A percentile compares a stretch with the other conserved stretches of the same genome.
Conservation (phyloP, 2,329 filamentous ascomycete species). For the Rhytidhysteron rufulum region DNA sequence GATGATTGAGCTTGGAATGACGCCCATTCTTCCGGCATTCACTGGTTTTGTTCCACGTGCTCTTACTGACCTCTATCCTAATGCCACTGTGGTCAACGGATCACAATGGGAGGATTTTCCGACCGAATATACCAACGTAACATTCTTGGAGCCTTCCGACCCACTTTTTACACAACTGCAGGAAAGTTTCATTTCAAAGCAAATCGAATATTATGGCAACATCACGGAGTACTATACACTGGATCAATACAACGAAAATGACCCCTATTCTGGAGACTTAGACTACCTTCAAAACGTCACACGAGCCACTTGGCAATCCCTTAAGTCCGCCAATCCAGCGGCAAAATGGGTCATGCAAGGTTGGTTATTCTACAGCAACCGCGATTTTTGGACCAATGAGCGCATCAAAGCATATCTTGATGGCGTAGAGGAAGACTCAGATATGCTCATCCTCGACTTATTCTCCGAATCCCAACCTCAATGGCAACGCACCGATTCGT, state of each 20-base stretch:
- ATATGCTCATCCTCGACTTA: constrained; percentile 52
- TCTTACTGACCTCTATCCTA: constrained; percentile 39
- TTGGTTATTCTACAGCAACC: constrained; percentile 47
- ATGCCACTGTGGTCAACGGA: constrained; percentile 43
- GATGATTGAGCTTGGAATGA: constrained; percentile 53
- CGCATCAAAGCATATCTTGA: constrained; percentile 49
- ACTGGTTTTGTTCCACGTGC: constrained; percentile 48
- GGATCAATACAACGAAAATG: constrained; percentile 53
- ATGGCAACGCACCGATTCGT: constrained; percentile 50
- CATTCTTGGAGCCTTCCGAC: constrained; percentile 48
- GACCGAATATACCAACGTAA: constrained; percentile 42
- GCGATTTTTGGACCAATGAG: constrained; percentile 43
- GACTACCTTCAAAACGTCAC: constrained; percentile 43
- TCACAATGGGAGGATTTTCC: constrained; percentile 44
- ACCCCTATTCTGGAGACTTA: constrained; percentile 44
- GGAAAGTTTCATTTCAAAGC: constrained; percentile 45
- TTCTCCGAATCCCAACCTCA: constrained; percentile 49
- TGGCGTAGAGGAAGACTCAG: constrained; percentile 40
- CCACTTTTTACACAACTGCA: constrained; percentile 43
- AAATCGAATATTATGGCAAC: constrained; percentile 46
- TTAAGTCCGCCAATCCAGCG: constrained; percentile 47
- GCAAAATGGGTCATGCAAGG: constrained; percentile 53
- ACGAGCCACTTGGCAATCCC: constrained; percentile 42
- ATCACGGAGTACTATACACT: constrained; percentile 49
- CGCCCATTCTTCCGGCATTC: constrained; percentile 49